These are phyloP conservation scores for Santalum album DNA, from an alignment of 164 flowering plant genomes.

Conservation along the genomic window DNA sequence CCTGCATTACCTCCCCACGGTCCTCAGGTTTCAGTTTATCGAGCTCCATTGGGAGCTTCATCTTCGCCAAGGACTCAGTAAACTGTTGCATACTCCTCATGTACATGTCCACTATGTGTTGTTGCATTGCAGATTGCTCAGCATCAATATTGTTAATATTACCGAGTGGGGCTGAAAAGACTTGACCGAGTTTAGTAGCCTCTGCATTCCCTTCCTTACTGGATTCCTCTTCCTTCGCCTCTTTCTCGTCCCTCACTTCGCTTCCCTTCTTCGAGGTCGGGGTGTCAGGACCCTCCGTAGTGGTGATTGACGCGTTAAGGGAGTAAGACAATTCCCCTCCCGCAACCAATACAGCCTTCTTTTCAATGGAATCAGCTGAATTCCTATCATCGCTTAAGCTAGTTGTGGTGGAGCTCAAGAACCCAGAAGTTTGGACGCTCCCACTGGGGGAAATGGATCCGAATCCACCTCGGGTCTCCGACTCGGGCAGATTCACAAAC, in stretches of 20 bases:
- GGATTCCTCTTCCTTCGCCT: constrained; percentile 24
- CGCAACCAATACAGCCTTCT: constrained; percentile 19
- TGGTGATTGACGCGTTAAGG: constrained; percentile 17
- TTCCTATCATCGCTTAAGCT: constrained; percentile 55
- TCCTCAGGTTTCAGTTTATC: constrained; percentile 28
- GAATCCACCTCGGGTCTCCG: constrained; percentile 13
- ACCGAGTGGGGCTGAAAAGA: constrained; percentile 38
- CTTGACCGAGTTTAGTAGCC: constrained; percentile 27
- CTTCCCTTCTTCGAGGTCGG: constrained; percentile 48
- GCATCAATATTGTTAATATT: constrained; percentile 36
- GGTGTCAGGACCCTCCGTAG: constrained; percentile 35
- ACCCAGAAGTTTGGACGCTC: constrained; percentile 46
- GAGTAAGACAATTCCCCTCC: constrained; percentile 21
- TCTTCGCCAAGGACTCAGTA: constrained; percentile 76
- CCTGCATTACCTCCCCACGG: constrained; percentile 28
- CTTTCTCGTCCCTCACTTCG: constrained; percentile 17
- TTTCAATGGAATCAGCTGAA: constrained; percentile 39
- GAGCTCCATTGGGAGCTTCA: constrained; percentile 89
- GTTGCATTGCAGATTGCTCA: constrained; percentile 76
- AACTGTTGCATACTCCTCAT: constrained; percentile 96
- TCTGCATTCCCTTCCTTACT: constrained; percentile 15
- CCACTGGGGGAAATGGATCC: constrained; percentile 37
- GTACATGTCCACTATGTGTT: constrained; percentile 86
- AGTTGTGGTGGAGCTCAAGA: constrained; percentile 52
- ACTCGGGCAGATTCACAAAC: constrained; percentile 33